A percentile compares a stretch with the other conserved stretches of the same genome.
Conservation (phyloP, 2,329 filamentous ascomycete genomes). For the Trichophaea hybrida region DNA sequence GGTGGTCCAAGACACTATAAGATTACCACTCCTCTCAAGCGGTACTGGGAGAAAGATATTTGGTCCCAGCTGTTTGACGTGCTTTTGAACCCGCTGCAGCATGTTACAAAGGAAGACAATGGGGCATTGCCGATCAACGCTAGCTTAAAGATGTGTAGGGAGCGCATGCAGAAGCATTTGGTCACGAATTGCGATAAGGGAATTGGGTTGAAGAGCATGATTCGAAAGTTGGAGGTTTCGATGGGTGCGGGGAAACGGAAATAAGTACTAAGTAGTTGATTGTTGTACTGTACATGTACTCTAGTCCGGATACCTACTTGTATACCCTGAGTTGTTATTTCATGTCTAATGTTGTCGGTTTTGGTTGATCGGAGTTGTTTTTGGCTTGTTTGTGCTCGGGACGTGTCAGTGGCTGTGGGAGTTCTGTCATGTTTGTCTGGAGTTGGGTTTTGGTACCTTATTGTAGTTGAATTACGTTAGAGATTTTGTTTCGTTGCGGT, state of each 20-base stretch:
- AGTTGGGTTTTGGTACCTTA: no score
- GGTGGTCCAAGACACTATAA: slow-evolving; percentile 53
- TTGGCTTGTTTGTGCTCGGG: no score
- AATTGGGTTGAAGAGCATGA: slow-evolving; percentile 52
- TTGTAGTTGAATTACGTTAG: no score
- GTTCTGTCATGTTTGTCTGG: no score
- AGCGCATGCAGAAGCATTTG: slow-evolving; percentile 74
- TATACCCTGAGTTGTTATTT: no score
- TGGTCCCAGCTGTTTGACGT: slow-evolving; percentile 75
- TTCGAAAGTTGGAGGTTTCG: slow-evolving; percentile 39
- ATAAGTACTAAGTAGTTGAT: no score
- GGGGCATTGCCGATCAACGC: slow-evolving; percentile 56
- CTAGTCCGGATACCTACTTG: no score
- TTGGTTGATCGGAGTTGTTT: no score
- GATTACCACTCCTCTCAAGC: slow-evolving; percentile 69
- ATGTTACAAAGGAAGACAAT: slow-evolving; percentile 50
- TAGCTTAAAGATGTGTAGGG: slow-evolving; percentile 53
- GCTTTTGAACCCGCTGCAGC: slow-evolving; percentile 63
- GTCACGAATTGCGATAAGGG: slow-evolving; percentile 71
- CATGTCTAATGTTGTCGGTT: no score
- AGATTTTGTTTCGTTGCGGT: no score
- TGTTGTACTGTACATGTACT: no score
- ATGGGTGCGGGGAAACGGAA: not conserved
- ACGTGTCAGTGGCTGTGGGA: no score
- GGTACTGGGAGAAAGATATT: slow-evolving; percentile 92